Conservation (phyloP, 2,329 filamentous ascomycete species). For the Trichoderma atrobrunneum region DNA sequence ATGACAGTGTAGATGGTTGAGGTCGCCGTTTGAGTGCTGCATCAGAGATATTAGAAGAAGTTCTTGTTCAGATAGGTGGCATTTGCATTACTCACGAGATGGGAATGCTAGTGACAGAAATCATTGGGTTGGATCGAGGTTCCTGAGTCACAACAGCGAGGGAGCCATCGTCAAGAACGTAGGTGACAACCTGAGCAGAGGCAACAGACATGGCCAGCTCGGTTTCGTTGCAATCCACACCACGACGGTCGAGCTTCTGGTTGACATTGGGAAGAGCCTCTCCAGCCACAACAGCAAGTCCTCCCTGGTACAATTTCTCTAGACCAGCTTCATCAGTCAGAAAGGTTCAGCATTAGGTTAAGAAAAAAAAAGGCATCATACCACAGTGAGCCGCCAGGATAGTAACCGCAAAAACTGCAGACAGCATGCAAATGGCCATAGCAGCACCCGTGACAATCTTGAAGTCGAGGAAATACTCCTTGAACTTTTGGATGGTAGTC, state of each 20-base stretch:
- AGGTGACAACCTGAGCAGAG: slow-evolving; percentile 20
- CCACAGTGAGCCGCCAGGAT: slow-evolving; percentile 30
- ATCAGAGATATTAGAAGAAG: neutral
- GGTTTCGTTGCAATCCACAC: slow-evolving; percentile 24
- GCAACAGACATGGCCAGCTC: slow-evolving; percentile 1
- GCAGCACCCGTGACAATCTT: slow-evolving; percentile 21
- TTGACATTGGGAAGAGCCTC: slow-evolving; percentile 21
- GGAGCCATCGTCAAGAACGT: slow-evolving; percentile 16
- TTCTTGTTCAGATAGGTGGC: neutral
- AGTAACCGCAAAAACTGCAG: slow-evolving; percentile 31
- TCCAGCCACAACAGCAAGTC: neutral
- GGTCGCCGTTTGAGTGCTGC: slow-evolving; percentile 34
- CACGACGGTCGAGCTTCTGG: slow-evolving; percentile 25
- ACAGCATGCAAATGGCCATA: slow-evolving; percentile 21
- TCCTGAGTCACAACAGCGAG: slow-evolving; percentile 11
- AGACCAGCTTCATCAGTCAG: neutral
- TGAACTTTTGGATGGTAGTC: neutral
- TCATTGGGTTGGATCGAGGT: neutral
- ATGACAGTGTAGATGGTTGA: slow-evolving; percentile 35
- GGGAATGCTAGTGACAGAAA: slow-evolving; percentile 29
- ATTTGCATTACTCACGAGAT: slow-evolving; percentile 34
- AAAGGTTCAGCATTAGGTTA: neutral
- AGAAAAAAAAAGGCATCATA: slow-evolving; percentile 17
- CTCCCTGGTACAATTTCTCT: slow-evolving; percentile 9
- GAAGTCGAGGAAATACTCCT: slow-evolving; percentile 14